Conservation (phyloP, 2,329 filamentous ascomycete species). For the Fusarium lyarnte region DNA sequence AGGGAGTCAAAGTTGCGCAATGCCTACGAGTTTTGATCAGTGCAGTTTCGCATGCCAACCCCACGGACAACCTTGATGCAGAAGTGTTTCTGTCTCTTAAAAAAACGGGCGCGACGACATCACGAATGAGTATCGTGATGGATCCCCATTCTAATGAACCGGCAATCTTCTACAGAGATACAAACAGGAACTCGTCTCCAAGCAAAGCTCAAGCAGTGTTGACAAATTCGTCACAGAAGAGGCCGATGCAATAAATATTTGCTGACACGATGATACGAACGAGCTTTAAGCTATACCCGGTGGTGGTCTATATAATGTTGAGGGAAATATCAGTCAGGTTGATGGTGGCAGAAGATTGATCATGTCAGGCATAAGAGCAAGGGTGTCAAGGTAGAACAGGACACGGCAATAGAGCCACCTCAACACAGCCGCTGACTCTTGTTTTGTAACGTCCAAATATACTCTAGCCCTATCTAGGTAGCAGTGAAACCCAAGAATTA, state of each 20-base stretch:
- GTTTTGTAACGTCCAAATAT: not conserved
- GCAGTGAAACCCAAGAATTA: not conserved
- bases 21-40: not conserved
- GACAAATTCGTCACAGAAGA: not conserved
- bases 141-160: not conserved
- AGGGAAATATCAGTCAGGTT: not conserved
- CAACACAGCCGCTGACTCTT: not conserved
- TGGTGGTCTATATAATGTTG: not conserved
- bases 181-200: not conserved
- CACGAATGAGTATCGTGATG: not conserved
- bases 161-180: too few relatives aligned
- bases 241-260: not conserved
- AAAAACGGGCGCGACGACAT: not conserved
- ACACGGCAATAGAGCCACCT: not conserved
- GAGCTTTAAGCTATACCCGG: not conserved
- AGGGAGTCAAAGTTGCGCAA: not conserved
- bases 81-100: not conserved
- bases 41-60: not conserved
- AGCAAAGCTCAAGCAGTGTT: not conserved
- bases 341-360: not conserved
- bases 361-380: not conserved
- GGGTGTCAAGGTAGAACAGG: not conserved
- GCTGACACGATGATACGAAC: not conserved
- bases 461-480: too few relatives aligned
- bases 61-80: not conserved